phyloP scores from a whole-genome alignment of 345 rosid genomes.

The Arabis hirsuta region DNA sequence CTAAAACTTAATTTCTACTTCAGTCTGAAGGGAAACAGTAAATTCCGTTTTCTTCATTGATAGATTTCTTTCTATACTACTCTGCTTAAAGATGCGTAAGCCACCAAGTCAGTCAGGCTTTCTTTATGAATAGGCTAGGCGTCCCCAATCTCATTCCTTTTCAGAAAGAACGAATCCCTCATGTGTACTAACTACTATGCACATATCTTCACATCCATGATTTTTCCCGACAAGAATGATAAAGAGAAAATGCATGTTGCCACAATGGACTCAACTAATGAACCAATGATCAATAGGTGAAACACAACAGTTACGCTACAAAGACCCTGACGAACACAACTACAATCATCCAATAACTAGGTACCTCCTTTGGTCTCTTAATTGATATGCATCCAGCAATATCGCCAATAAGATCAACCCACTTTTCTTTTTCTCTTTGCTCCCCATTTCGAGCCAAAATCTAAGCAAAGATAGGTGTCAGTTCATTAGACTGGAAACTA shows the following conservation, averaged over 20 bases:
- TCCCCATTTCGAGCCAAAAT: slow-evolving; percentile 90
- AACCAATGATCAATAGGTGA: slow-evolving; percentile 27
- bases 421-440: slow-evolving; percentile 84
- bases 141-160: not conserved
- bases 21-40: slow-evolving; percentile 21
- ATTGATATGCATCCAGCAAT: slow-evolving; percentile 87
- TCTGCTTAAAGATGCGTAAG: slow-evolving; percentile 7
- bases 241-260: slow-evolving; percentile 21
- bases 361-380: slow-evolving; percentile 97
- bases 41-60: slow-evolving; percentile 15
- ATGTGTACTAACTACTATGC: slow-evolving; percentile 20
- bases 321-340: slow-evolving; percentile 28
- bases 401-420: slow-evolving; percentile 89
- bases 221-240: slow-evolving; percentile 17
- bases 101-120: slow-evolving; percentile 10
- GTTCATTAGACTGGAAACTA: slow-evolving; percentile 28
- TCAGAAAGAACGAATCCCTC: not conserved
- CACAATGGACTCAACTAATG: slow-evolving; percentile 9
- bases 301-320: slow-evolving; percentile 8
- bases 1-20: slow-evolving; percentile 29
- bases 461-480: slow-evolving; percentile 48
- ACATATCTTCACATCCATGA: slow-evolving; percentile 25
- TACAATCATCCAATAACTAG: slow-evolving; percentile 14
- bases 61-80: not conserved
- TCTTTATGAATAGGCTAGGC: not conserved